Percentiles rank a stretch among this genome's conserved stretches.
Conservation (phyloP, 2,329 filamentous ascomycete species). For the Epichloe scottii region DNA sequence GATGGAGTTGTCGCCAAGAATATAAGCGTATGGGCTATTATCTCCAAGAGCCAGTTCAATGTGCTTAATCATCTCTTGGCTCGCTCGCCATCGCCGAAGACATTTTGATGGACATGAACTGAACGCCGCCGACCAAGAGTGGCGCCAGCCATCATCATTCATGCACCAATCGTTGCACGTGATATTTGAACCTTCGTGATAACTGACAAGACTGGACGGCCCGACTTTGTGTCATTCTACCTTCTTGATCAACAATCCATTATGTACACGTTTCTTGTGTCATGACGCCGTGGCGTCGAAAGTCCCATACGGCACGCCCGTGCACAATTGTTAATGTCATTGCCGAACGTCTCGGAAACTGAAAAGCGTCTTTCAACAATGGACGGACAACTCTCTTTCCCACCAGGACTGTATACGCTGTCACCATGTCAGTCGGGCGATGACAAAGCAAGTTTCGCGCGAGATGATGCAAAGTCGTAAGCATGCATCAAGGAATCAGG, state of each 20-base stretch:
- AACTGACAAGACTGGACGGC: no score
- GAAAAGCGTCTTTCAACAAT: background rate
- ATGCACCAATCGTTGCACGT: no score
- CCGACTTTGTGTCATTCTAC: no score
- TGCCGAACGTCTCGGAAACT: background rate
- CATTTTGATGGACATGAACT: background rate
- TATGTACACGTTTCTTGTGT: background rate
- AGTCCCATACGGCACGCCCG: background rate
- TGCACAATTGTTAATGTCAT: background rate
- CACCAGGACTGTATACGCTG: background rate
- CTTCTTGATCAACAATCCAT: no score
- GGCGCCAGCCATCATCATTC: background rate
- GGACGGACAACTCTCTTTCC: background rate
- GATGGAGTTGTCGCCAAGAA: background rate
- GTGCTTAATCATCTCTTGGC: background rate
- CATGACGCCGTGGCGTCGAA: background rate
- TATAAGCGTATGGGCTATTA: background rate
- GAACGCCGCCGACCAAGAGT: background rate
- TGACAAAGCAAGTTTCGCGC: background rate
- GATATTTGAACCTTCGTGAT: no score
- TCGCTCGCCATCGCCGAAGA: background rate
- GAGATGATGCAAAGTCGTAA: background rate
- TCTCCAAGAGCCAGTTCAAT: background rate
- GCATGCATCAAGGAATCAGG: no score
- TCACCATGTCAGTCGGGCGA: background rate